Percentiles rank a stretch among this genome's conserved stretches.
phyloP scores from a whole-genome alignment of 257 asterid species.

The Forsythia suspensa region DNA sequence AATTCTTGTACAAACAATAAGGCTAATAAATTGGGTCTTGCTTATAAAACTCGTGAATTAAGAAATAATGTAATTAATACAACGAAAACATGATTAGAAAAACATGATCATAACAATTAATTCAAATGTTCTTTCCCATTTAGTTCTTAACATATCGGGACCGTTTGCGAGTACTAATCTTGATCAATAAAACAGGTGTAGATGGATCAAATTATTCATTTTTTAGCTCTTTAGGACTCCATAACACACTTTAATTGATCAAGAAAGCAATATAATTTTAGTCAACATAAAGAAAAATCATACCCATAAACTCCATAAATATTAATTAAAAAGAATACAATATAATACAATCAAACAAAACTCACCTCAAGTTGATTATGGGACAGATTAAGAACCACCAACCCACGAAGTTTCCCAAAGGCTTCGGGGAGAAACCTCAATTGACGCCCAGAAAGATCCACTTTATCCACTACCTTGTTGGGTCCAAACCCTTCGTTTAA shows the following conservation, averaged over 20 bases:
- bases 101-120: no score
- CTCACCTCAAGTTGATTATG: slow-evolving; percentile 52
- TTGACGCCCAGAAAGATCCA: slow-evolving; percentile 55
- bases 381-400: slow-evolving; percentile 51
- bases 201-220: no score
- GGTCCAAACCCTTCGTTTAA: slow-evolving; percentile 14
- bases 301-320: neutral
- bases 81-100: no score
- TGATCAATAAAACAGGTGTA: no score
- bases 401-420: slow-evolving; percentile 42
- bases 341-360: neutral
- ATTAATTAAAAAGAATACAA: neutral
- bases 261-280: neutral
- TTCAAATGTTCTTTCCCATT: no score
- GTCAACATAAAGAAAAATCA: neutral
- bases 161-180: no score
- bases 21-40: no score
- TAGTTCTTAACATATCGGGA: no score
- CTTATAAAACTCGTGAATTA: no score
- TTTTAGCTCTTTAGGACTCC: neutral
- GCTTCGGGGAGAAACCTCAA: slow-evolving; percentile 47
- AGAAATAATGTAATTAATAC: no score
- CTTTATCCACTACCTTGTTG: slow-evolving; percentile 40
- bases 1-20: no score
- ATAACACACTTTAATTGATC: neutral